These are phyloP conservation scores for Ploettnerulaceae sp. DNA, from an alignment of 2,329 filamentous ascomycete genomes.

Conservation along the genomic window DNA sequence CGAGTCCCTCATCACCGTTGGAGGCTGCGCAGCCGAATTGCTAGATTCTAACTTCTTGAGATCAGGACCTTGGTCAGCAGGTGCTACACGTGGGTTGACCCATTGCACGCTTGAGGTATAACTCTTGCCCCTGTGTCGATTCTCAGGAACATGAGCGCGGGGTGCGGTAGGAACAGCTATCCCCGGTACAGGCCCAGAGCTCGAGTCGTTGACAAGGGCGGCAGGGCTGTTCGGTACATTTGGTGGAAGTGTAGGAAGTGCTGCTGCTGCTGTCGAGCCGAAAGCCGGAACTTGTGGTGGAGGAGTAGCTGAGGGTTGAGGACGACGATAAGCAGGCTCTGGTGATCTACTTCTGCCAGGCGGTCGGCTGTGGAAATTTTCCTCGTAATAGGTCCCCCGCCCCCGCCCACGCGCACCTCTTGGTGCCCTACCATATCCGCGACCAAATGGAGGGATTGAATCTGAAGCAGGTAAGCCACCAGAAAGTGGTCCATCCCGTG, in stretches of 20 bases:
- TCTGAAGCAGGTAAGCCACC: slow-evolving; percentile 69
- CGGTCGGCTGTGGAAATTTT: slow-evolving; percentile 36
- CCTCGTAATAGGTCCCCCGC: slow-evolving; percentile 52
- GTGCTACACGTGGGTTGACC: no score
- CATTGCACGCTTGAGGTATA: not conserved
- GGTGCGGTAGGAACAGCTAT: slow-evolving; percentile 30
- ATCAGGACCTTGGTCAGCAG: no score
- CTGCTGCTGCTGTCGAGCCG: slow-evolving; percentile 34
- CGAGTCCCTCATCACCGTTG: no score
- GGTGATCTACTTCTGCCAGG: slow-evolving; percentile 32
- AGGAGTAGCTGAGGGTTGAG: slow-evolving; percentile 46
- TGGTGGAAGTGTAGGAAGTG: not conserved
- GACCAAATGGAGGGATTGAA: slow-evolving; percentile 38
- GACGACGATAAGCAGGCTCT: slow-evolving; percentile 31
- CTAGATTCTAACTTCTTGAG: no score
- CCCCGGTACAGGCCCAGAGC: slow-evolving; percentile 23
- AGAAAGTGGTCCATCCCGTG: slow-evolving; percentile 68
- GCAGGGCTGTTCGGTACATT: not conserved
- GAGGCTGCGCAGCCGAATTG: no score
- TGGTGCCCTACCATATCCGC: slow-evolving; percentile 47
- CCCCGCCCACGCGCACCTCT: slow-evolving; percentile 45
- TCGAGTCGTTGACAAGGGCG: not conserved
- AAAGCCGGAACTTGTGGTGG: slow-evolving; percentile 52
- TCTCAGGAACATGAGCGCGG: no score
- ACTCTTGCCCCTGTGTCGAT: no score